These are phyloP conservation scores for Sclerotinia glacialis DNA, from an alignment of 2,329 filamentous ascomycete genomes.

Conservation along the genomic window DNA sequence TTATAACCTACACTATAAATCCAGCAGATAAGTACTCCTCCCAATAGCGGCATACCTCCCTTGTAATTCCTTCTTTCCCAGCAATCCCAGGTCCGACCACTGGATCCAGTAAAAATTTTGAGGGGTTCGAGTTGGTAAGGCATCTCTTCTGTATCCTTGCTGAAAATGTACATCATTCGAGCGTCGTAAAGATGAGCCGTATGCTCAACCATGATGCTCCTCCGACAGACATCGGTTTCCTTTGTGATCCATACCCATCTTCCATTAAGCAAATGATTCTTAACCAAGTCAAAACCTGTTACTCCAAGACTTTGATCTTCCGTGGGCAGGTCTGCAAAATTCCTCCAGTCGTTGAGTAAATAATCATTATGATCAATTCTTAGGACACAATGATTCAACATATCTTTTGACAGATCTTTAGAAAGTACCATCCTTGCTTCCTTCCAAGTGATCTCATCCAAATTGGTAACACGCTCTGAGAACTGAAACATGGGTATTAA, in stretches of 20 bases:
- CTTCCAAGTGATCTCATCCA: background rate
- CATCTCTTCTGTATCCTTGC: background rate
- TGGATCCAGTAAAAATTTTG: background rate
- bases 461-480: background rate
- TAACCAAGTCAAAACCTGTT: background rate
- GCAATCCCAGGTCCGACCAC: background rate
- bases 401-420: background rate
- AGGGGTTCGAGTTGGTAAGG: background rate
- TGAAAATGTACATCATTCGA: background rate
- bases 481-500: slow-evolving; percentile 11
- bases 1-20: background rate
- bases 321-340: background rate
- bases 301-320: background rate
- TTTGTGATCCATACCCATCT: slow-evolving; percentile 17
- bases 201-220: slow-evolving; percentile 9
- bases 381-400: slow-evolving; percentile 6
- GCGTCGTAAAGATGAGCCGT: slow-evolving; percentile 3
- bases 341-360: background rate
- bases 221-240: background rate
- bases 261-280: slow-evolving; percentile 13
- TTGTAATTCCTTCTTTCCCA: background rate
- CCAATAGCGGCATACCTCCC: background rate
- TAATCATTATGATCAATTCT: slow-evolving; percentile 7
- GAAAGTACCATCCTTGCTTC: background rate
- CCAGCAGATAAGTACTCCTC: background rate